Evolutionary conservation across 257 asterid species (phyloP), one percentile per base, ranked within the genome.

Genomic region (Plantago elongata): DNA sequence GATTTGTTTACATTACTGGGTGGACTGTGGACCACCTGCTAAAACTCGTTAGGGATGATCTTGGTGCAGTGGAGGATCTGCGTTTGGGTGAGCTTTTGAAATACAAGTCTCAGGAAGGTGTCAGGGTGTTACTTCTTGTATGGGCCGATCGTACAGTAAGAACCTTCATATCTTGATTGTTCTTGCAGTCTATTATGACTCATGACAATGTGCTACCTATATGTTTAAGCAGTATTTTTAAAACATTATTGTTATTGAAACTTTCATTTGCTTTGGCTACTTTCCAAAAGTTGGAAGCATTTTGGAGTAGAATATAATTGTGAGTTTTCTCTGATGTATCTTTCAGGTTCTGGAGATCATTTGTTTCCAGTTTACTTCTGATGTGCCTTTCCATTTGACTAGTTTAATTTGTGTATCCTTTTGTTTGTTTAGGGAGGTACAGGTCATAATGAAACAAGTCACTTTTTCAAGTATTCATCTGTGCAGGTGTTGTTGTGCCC

Each of bases 71-170:
- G 1, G 60, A 64, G 13, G 65, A 74, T 27, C 72, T 82, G 64
- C 55, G 61, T 62, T 67, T 90, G 76, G 97, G 95, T 49, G 84
- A 84, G 43, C 70, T 90, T 69, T 82, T 90, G 77, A 87, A 90
- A 71, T 62, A 29, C 10, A 90, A 87, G 72, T 90, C 97, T 34
- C 92, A 79, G 70, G 97, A 90, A 77, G 97, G 95, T 29, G 95
- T 90, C 57, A 78, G 97, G 51, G 92, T 90, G 59, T 60, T 90
- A 75, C 85, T 90, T 15, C 81, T 90, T 8, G 78, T 87, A 37
- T 90, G 97, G 97, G 95, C 87, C 72, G 97, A 90, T 78, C 97
- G 95, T 54, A 84, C 95, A 51, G 87, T 95, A 13, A 84, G 90
- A 64, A 66, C 17, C 51, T 55, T 34, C 27, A 4, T 52, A 0